These are phyloP conservation scores for Talaromyces trachyspermus DNA, from an alignment of 495 filamentous ascomycete genomes.

Conservation along the genomic window DNA sequence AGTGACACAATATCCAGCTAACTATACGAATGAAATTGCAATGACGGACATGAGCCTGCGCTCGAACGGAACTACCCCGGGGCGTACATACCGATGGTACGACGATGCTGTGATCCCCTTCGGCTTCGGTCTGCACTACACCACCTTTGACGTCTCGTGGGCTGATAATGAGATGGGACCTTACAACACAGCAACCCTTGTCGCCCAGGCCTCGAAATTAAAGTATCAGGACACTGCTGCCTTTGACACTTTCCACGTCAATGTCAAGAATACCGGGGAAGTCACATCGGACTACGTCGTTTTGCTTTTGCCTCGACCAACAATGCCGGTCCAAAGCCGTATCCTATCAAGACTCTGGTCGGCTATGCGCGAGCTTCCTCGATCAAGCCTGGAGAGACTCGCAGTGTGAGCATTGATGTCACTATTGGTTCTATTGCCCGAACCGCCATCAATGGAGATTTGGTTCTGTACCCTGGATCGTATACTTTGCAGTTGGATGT, in stretches of 20 bases:
- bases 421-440: constrained; percentile 48
- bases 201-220: constrained; percentile 16
- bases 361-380: constrained; percentile 40
- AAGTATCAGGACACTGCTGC: constrained; percentile 16
- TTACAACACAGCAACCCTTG: constrained; percentile 17
- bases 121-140: constrained; percentile 42
- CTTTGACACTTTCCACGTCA: constrained; percentile 25
- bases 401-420: constrained; percentile 29
- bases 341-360: constrained; percentile 49
- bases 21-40: constrained; percentile 39
- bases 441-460: constrained; percentile 44
- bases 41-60: constrained; percentile 46
- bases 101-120: constrained; percentile 38
- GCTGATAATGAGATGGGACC: constrained; percentile 6
- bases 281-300: constrained; percentile 46
- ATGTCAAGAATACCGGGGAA: constrained; percentile 41
- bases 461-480: constrained; percentile 49
- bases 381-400: constrained; percentile 28
- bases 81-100: constrained; percentile 50
- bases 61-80: constrained; percentile 23
- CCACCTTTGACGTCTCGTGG: constrained; percentile 29
- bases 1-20: constrained; percentile 45
- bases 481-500: constrained; percentile 46
- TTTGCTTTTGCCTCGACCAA: constrained; percentile 42
- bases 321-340: constrained; percentile 42